Percentiles rank a stretch among this genome's conserved stretches.
Evolutionary conservation across 805 yeast species (phyloP).

Genomic region (Pichia exigua): DNA sequence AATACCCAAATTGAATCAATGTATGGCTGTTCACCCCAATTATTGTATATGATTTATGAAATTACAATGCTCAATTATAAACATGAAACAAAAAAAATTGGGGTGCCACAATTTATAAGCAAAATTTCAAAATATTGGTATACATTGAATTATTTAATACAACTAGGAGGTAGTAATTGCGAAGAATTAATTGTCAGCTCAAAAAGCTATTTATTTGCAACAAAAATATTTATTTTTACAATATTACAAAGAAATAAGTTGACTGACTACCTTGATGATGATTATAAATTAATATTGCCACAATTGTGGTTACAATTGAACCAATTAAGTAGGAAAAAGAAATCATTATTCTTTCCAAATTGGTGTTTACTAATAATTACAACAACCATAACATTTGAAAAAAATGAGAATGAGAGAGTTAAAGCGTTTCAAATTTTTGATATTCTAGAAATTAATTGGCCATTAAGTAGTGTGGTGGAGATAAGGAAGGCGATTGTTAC

Average conservation of each 20-base stretch:
- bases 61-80: slow-evolving; percentile 16
- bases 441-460: slow-evolving; percentile 21
- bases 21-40: slow-evolving; percentile 29
- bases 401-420: slow-evolving; percentile 15
- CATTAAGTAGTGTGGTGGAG: slow-evolving; percentile 19
- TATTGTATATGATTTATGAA: slow-evolving; percentile 20
- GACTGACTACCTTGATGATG: slow-evolving; percentile 6
- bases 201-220: slow-evolving; percentile 14
- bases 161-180: slow-evolving; percentile 2
- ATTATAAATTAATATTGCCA: slow-evolving; percentile 8
- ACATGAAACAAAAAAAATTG: slow-evolving; percentile 6
- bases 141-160: slow-evolving; percentile 9
- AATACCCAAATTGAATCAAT: slow-evolving; percentile 23
- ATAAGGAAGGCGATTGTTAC: slow-evolving; percentile 20
- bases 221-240: slow-evolving; percentile 16
- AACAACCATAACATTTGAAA: slow-evolving; percentile 11
- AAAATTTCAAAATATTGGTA: slow-evolving; percentile 11
- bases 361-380: slow-evolving; percentile 27
- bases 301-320: slow-evolving; percentile 9
- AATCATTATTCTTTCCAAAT: slow-evolving; percentile 22
- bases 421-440: slow-evolving; percentile 16
- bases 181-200: slow-evolving; percentile 17
- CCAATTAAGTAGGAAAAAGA: slow-evolving; percentile 8
- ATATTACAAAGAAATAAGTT: slow-evolving; percentile 10
- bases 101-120: slow-evolving; percentile 1